Evolutionary conservation across 352 stramenopile species (phyloP), one percentile per base, ranked within the genome.

Genomic region (Pythium biforme): DNA sequence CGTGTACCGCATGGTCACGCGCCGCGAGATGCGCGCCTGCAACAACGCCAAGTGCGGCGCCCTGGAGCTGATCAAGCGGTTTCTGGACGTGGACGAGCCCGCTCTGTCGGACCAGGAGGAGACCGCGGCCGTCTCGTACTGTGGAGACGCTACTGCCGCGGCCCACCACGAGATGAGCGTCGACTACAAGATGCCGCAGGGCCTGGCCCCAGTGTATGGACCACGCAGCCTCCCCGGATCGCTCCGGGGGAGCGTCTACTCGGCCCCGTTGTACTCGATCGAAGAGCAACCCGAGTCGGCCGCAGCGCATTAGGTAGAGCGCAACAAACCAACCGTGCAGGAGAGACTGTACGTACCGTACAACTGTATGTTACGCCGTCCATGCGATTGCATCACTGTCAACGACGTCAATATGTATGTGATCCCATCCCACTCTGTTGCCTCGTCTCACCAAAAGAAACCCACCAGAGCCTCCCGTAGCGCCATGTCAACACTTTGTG

Each of bases 21-120:
- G 75, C 37, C 77, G 81, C 14, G 72, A 88, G 26, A 53, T 83
- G 53, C 79, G 79, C 14, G 77, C 72, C 52, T 92, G 83, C 46
- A 68, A 88, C 37, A 83, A 86, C 55, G 59, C 65, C 5, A 54
- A 81, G 33, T 92, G 81, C 55, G 41, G 52, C 17, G 60, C 81
- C 12, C 62, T 88, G 17, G 62, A 51, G n/a, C 54, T 69, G 8
- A 76, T 92, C 52, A 68, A 73, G 29, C 39, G 31, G 1, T 92
- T 92, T 61, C 57, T 92, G 5, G 45, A 68, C 25, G 61, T 68
- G 20, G 17, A 25, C 20, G 61, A 62, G 27, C 26, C 46, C 17
- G 37, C n/a, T 4, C 9, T 20, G 37, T 43, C 37, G 37, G 37
- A 43, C 37, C 37, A 19, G 37, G 37, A 43, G 37, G 37, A 43